Evolutionary conservation across 345 rosid genomes (phyloP).

Genomic region (Citrus inodora): DNA sequence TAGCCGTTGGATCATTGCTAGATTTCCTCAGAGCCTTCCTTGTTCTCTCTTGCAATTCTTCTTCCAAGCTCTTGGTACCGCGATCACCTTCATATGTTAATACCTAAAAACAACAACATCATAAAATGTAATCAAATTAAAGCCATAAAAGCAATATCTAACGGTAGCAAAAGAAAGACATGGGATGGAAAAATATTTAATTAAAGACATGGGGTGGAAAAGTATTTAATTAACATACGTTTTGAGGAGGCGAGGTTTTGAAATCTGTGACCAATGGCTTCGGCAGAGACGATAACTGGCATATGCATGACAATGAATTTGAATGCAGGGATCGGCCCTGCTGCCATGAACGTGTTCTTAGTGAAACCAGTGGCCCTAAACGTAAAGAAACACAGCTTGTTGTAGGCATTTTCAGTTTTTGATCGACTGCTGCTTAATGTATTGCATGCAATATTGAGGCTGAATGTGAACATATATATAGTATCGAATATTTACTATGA

Average conservation of each 20-base stretch:
- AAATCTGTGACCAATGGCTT: neutral
- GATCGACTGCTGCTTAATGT: neutral
- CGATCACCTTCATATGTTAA: neutral
- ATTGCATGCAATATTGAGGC: neutral
- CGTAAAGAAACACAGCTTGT: neutral
- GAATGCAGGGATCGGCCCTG: neutral
- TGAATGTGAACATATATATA: too few relatives aligned
- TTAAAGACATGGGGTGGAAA: too few relatives aligned
- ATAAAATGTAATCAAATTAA: neutral
- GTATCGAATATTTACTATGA: too few relatives aligned
- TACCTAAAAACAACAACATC: neutral
- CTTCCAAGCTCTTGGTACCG: constrained; percentile 5
- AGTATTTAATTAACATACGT: neutral
- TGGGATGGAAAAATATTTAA: too few relatives aligned
- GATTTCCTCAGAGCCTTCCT: constrained; percentile 2
- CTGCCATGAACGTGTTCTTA: neutral
- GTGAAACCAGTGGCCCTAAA: neutral
- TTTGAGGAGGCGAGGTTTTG: neutral
- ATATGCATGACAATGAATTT: neutral
- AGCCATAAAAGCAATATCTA: neutral
- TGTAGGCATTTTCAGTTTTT: neutral
- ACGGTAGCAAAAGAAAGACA: neutral
- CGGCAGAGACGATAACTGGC: neutral
- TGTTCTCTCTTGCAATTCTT: constrained; percentile 14
- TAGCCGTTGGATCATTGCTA: neutral